Conservation (phyloP, 257 asterid species). For the Scutellaria barbata region DNA sequence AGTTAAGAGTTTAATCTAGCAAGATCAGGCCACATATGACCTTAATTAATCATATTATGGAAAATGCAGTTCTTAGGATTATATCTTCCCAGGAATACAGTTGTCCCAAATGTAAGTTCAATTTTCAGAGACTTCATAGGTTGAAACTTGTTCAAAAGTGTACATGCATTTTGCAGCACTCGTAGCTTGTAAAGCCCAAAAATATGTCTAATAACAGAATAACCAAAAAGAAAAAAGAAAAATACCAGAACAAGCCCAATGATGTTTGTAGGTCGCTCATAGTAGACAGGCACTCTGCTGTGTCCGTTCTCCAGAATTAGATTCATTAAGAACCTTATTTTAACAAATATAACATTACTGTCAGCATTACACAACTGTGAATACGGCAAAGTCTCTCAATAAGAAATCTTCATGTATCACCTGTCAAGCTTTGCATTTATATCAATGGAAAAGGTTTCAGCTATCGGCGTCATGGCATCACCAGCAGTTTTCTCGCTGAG, state of each 20-base stretch:
- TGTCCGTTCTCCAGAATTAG: slow-evolving; percentile 77
- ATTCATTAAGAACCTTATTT: slow-evolving; percentile 64
- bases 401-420: slow-evolving; percentile 43
- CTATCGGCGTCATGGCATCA: slow-evolving; percentile 96
- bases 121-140: slow-evolving; percentile 2
- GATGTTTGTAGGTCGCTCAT: slow-evolving; percentile 68
- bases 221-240: background rate
- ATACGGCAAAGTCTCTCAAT: background rate
- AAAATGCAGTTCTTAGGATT: background rate
- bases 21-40: background rate
- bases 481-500: slow-evolving; percentile 88
- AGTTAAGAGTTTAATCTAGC: slow-evolving; percentile 2
- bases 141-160: slow-evolving; percentile 3
- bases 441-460: slow-evolving; percentile 86
- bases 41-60: slow-evolving; percentile 19
- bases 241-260: slow-evolving; percentile 86
- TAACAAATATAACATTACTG: slow-evolving; percentile 19
- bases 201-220: background rate
- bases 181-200: slow-evolving; percentile 2
- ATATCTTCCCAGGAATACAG: slow-evolving; percentile 3
- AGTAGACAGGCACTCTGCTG: slow-evolving; percentile 86
- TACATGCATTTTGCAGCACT: background rate
- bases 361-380: slow-evolving; percentile 35
- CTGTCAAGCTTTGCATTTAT: slow-evolving; percentile 89
- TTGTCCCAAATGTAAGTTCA: slow-evolving; percentile 1